Evolutionary conservation across 2,329 filamentous ascomycete species (phyloP).

Genomic region (Tolypocladium guangdongense): DNA sequence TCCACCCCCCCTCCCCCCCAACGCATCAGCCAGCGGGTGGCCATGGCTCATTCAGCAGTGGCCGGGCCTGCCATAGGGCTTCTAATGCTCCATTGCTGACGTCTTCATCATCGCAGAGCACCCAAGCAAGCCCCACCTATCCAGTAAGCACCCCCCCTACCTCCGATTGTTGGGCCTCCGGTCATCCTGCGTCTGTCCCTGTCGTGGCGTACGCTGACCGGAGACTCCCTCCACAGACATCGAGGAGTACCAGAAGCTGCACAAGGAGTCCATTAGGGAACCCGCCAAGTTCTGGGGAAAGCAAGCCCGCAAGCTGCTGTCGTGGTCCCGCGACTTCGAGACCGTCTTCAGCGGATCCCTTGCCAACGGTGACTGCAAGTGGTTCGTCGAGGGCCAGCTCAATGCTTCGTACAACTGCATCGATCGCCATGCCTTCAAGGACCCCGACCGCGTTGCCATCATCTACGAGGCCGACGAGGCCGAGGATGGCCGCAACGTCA

Average conservation of each 20-base stretch:
- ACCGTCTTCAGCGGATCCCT: constrained; percentile 75
- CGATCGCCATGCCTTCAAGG: constrained; percentile 90
- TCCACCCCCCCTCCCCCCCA: not conserved
- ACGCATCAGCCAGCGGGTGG: not conserved
- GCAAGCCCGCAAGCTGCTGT: constrained; percentile 76
- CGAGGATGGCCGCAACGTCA: constrained; percentile 75
- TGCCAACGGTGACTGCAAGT: constrained; percentile 70
- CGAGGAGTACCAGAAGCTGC: constrained; percentile 56
- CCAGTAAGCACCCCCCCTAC: constrained; percentile 36
- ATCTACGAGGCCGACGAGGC: constrained; percentile 98
- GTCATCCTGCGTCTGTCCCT: constrained; percentile 3
- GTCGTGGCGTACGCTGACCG: constrained; percentile 1
- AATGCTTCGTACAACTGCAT: constrained; percentile 98
- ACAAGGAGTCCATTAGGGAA: constrained; percentile 79
- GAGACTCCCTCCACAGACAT: constrained; percentile 32
- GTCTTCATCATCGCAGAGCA: constrained; percentile 44
- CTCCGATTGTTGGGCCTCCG: not conserved
- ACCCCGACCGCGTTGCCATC: constrained; percentile 88
- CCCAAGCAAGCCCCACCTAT: constrained; percentile 57
- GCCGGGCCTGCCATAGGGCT: constrained; percentile 4
- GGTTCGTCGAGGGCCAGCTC: constrained; percentile 88
- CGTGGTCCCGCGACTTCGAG: constrained; percentile 85
- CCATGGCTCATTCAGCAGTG: not conserved
- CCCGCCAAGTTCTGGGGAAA: constrained; percentile 85
- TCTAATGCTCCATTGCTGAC: not conserved